Conservation (phyloP, 257 asterid species). For the Solanum etuberosum region DNA sequence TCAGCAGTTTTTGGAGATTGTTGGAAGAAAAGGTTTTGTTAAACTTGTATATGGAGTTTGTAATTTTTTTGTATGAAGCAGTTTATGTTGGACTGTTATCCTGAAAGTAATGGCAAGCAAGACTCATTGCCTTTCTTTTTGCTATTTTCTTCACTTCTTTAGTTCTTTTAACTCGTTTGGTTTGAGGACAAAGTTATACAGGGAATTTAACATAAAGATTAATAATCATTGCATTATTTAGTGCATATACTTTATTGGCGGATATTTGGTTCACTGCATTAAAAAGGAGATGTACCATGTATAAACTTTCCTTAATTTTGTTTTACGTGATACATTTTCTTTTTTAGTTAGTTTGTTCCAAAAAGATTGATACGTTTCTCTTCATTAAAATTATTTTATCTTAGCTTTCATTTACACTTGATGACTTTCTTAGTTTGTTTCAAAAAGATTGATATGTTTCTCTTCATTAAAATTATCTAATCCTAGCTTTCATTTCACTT, state of each 20-base stretch:
- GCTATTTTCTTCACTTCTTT: background rate
- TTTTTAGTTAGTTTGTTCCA: background rate
- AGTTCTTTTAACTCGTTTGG: background rate
- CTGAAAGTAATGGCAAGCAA: background rate
- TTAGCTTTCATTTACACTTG: background rate
- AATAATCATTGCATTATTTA: background rate
- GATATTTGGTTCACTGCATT: background rate
- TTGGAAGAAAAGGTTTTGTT: background rate
- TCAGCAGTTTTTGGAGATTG: slow-evolving; percentile 7
- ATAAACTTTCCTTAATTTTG: background rate
- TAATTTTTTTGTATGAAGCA: background rate
- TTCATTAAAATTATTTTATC: background rate
- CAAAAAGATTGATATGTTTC: background rate
- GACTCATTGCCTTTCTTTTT: background rate
- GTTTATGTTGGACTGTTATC: background rate
- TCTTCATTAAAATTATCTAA: background rate
- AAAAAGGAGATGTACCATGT: background rate
- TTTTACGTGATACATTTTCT: background rate
- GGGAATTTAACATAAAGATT: background rate
- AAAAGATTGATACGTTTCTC: background rate
- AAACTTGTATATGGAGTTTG: background rate
- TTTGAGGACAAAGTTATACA: background rate
- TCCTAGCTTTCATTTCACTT: background rate
- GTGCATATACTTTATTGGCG: background rate
- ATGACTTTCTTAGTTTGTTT: too few relatives aligned